Conservation (phyloP, 306 rosid species). For the Arachis hypogaea region DNA sequence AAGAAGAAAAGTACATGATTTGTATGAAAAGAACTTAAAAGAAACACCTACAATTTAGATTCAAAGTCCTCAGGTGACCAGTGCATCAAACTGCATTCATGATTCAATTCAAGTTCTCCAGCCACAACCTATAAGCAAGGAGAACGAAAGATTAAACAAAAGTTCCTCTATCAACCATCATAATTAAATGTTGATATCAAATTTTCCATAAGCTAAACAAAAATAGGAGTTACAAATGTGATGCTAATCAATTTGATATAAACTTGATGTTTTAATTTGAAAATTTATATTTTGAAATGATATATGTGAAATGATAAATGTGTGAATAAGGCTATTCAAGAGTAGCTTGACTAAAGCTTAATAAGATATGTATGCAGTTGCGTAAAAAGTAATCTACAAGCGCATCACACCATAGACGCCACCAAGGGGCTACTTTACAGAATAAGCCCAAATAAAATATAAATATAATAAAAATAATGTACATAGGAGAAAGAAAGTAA, state of each 20-base stretch:
- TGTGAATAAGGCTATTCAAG: constrained; percentile 2
- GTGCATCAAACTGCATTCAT: constrained; percentile 82
- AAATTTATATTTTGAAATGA: constrained; percentile 19
- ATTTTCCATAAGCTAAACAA: constrained; percentile 13
- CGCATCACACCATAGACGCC: background rate
- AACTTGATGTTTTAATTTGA: constrained; percentile 29
- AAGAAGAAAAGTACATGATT: constrained; percentile 2
- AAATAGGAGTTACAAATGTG: background rate
- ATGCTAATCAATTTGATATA: constrained; percentile 20
- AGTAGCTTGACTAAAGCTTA: constrained; percentile 9
- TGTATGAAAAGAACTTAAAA: constrained; percentile 23
- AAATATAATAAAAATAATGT: background rate
- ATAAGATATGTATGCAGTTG: background rate
- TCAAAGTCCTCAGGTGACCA: constrained; percentile 97
- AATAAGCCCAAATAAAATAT: background rate
- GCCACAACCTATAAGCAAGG: constrained; percentile 78
- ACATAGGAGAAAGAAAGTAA: constrained; percentile 39
- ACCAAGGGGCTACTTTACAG: background rate
- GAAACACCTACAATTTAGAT: constrained; percentile 79
- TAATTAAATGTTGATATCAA: constrained; percentile 9
- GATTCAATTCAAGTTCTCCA: constrained; percentile 93
- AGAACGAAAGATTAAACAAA: constrained; percentile 19
- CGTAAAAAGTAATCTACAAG: constrained; percentile 5
- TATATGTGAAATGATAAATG: background rate
- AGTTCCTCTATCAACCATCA: background rate